Evolutionary conservation across 768 basidiomycete species (phyloP).

Genomic region (Lactarius hatsudake): DNA sequence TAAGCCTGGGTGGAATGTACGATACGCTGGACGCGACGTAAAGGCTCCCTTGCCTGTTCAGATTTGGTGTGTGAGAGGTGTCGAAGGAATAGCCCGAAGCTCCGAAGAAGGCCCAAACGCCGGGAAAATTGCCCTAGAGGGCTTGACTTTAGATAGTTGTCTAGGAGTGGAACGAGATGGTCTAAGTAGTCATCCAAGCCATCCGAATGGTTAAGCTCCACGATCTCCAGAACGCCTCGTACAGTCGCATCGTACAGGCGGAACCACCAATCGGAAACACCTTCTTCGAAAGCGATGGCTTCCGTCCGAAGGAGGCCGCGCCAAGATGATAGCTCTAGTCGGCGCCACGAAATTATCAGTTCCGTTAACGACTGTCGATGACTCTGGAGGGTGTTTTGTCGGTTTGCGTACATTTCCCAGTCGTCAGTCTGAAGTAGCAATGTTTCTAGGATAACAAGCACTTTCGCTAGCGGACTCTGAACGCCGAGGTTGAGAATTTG

Average conservation of each 20-base stretch:
- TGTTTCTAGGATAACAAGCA: constrained; percentile 81
- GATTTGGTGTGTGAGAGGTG: constrained; percentile 38
- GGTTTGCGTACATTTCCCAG: constrained; percentile 96
- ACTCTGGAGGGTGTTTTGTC: constrained; percentile 73
- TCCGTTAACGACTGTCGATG: constrained; percentile 63
- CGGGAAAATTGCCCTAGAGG: constrained; percentile 81
- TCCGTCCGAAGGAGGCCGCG: constrained; percentile 73
- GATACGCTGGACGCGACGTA: constrained; percentile 55
- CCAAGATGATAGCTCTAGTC: constrained; percentile 89
- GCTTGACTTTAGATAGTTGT: constrained; percentile 70
- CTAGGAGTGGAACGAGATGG: constrained; percentile 70
- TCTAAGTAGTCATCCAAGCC: constrained; percentile 54
- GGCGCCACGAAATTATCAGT: constrained; percentile 86
- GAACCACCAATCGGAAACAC: constrained; percentile 83
- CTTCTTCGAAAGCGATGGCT: constrained; percentile 42
- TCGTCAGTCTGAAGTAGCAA: constrained; percentile 85
- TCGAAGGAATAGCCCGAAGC: constrained; percentile 57
- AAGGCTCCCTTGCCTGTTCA: constrained; percentile 33
- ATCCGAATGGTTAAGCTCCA: constrained; percentile 38
- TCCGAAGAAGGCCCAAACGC: constrained; percentile 63
- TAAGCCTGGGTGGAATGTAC: constrained; percentile 59
- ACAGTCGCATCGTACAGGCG: constrained; percentile 77
- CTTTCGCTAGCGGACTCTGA: constrained; percentile 72
- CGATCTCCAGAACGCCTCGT: constrained; percentile 54
- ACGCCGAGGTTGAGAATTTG: constrained; percentile 58